A percentile compares a stretch with the other conserved stretches of the same genome.
Evolutionary conservation across 192 early-diverging fungal genomes (phyloP).

Genomic region (Coemansia sp.): DNA sequence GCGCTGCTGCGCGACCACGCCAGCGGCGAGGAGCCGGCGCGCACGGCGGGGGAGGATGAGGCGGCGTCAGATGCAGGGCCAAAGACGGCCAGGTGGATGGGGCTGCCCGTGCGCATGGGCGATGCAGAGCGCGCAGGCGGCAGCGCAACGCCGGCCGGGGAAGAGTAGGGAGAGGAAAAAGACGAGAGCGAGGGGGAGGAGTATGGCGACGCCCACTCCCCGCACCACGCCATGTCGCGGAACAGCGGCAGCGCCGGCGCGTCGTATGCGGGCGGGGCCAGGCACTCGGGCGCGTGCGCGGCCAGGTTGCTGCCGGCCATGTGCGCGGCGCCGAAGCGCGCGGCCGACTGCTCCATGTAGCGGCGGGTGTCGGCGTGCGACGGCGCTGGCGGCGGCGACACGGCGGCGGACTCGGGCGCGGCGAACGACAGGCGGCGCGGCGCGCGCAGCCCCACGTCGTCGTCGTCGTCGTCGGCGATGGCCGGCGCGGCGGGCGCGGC

Average conservation of each 20-base stretch:
- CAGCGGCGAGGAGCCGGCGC: constrained; percentile 39
- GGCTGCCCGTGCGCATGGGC: constrained; percentile 36
- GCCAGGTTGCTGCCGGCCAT: background rate
- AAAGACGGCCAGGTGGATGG: constrained; percentile 26
- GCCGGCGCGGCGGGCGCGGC: constrained; percentile 31
- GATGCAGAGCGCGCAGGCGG: background rate
- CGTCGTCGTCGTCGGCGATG: constrained; percentile 37
- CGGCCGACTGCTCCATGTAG: constrained; percentile 49
- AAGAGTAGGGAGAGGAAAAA: background rate
- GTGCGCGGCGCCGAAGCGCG: constrained; percentile 18
- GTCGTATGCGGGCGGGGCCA: constrained; percentile 4
- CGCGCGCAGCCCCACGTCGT: background rate
- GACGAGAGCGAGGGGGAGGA: too few relatives aligned
- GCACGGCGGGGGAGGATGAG: too few relatives aligned
- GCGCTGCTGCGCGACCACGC: constrained; percentile 32
- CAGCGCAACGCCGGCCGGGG: background rate
- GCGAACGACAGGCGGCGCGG: background rate
- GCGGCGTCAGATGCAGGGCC: too few relatives aligned
- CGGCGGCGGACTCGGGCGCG: too few relatives aligned
- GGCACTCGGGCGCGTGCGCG: background rate
- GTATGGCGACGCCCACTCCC: background rate
- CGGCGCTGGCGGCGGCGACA: background rate
- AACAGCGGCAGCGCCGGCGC: constrained; percentile 36
- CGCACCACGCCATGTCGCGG: constrained; percentile 45
- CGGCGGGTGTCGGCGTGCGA: constrained; percentile 37